Evolutionary conservation across 2,329 filamentous ascomycete species (phyloP), one percentile per base, ranked within the genome.

Genomic region (Periconia sp.): DNA sequence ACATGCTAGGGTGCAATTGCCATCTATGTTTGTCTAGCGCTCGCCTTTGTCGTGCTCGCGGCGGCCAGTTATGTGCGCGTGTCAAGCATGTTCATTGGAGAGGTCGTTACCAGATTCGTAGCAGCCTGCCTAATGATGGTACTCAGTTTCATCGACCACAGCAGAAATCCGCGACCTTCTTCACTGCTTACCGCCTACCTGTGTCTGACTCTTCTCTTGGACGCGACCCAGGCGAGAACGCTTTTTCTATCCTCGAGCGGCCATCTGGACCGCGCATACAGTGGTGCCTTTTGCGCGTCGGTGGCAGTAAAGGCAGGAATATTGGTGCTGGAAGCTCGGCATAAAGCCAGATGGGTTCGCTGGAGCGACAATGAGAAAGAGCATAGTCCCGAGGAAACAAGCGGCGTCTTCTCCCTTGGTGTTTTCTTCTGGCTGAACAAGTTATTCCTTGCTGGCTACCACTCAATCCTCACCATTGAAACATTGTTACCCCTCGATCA

Each of bases 371-470:
- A 62, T 33, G 55, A 54, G 17, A 64, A 66, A 42, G 58, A 63
- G 35, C 62, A 65, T 41, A 70, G 63, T 19, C 64, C 70, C 6
- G 73, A 75, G 41, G 63, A 69, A 19, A 71, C 66, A 3, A 68
- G 66, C 50, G 66, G 72, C 13, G 54, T 76, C 7, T 69, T 70
- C 45, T 64, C 56, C 30, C 65, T 69, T 19, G 60, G 64, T n/a
- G 51, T 75, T 30, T 73, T 73, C 53, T 69, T 59, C 59, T 76
- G 73, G 73, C 50, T 75, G 10, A 75, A 71, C 41, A 55, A 55
- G 5, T 53, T 75, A 7, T 71, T 76, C 45, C 33, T 52, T 15
- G 9, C 52, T 10, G 73, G 74, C 0, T 73, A 65, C 45, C 52
- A 52, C 14, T 65, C 59, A 2, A 55, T 69, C 23, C 49, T 75